Evolutionary conservation across 192 early-diverging fungal genomes (phyloP).

Genomic region (Podila minutissima): DNA sequence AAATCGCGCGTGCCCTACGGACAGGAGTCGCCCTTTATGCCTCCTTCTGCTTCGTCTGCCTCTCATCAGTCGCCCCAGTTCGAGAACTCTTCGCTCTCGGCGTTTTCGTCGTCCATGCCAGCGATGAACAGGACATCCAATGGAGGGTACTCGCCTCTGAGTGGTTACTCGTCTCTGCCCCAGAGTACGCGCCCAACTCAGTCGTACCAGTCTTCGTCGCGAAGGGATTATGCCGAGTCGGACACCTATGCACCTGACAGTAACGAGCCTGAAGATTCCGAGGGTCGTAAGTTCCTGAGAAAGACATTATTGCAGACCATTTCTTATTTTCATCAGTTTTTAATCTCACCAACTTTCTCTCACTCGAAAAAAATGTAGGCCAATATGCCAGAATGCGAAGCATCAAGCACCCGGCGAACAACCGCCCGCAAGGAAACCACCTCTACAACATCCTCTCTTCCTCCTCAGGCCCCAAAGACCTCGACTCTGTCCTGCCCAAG

Average conservation of each 20-base stretch:
- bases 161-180: background rate
- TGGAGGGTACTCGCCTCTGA: background rate
- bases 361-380: background rate
- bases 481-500: slow-evolving; percentile 14
- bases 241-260: slow-evolving; percentile 24
- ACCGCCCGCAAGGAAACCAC: background rate
- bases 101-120: background rate
- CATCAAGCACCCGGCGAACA: background rate
- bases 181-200: background rate
- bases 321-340: background rate
- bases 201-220: background rate
- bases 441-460: background rate
- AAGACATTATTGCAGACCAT: too few relatives aligned
- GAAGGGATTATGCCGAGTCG: slow-evolving; percentile 8
- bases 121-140: background rate
- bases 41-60: background rate
- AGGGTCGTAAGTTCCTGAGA: slow-evolving; percentile 25
- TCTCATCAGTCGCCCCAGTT: background rate
- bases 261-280: slow-evolving; percentile 19
- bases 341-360: background rate
- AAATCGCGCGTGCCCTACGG: slow-evolving; percentile 1
- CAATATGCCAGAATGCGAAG: slow-evolving; percentile 30
- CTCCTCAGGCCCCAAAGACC: background rate
- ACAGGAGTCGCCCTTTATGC: slow-evolving; percentile 2
- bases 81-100: background rate